Conservation (phyloP, 2,329 filamentous ascomycete species). For the Tolypocladium sp. region DNA sequence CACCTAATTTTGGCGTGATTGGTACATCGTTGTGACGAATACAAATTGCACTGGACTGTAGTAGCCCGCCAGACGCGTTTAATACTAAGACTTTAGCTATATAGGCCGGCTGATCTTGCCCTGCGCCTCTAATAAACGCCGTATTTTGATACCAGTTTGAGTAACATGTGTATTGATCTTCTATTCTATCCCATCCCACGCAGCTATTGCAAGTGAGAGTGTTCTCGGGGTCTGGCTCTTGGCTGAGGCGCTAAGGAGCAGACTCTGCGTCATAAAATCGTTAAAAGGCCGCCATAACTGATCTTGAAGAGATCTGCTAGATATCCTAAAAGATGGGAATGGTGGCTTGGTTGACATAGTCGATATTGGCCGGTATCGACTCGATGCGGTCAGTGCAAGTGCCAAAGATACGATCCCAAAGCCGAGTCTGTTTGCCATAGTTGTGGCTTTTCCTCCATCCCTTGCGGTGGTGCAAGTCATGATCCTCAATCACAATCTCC, state of each 20-base stretch:
- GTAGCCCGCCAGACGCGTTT: too few relatives aligned
- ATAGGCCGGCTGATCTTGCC: too few relatives aligned
- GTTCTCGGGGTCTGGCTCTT: neutral
- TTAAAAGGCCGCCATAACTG: neutral
- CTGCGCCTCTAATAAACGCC: too few relatives aligned
- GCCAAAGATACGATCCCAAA: slow-evolving; percentile 27
- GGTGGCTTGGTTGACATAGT: slow-evolving; percentile 14
- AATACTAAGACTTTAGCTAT: too few relatives aligned
- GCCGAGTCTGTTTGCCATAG: slow-evolving; percentile 27
- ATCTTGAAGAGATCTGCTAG: neutral
- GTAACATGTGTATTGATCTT: neutral
- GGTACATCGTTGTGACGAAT: too few relatives aligned
- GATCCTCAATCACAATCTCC: slow-evolving; percentile 32
- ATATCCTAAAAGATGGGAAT: slow-evolving; percentile 16
- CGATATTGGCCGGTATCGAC: slow-evolving; percentile 17
- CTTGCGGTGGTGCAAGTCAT: slow-evolving; percentile 27
- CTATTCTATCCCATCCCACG: neutral
- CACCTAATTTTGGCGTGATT: too few relatives aligned
- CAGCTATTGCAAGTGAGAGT: neutral
- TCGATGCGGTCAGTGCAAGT: slow-evolving; percentile 27
- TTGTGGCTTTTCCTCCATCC: slow-evolving; percentile 27
- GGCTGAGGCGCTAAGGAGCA: neutral
- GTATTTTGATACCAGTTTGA: too few relatives aligned
- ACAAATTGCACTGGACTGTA: too few relatives aligned
- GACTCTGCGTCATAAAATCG: neutral